Percentiles rank a stretch among this genome's conserved stretches.
phyloP scores from a whole-genome alignment of 2,329 filamentous ascomycete species.

The Penicillium verrucosum region DNA sequence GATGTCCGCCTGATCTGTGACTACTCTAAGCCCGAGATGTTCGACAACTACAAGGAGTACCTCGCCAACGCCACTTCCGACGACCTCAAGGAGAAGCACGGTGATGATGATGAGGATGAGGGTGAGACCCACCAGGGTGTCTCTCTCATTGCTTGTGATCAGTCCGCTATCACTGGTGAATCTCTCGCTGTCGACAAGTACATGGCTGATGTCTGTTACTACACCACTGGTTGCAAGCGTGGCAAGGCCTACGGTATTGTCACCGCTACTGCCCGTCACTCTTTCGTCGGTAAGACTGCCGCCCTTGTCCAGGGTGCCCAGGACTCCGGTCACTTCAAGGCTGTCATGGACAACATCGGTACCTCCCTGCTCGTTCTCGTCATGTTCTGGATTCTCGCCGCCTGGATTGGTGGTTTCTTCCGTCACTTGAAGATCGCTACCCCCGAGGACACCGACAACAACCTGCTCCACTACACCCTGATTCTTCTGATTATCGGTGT shows the following conservation, averaged over 20 bases:
- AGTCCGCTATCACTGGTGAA: conserved; percentile 78
- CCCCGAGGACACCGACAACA: conserved; percentile 54
- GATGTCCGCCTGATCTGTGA: conserved; percentile 71
- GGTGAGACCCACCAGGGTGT: conserved; percentile 61
- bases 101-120: conserved; percentile 57
- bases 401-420: conserved; percentile 79
- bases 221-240: conserved; percentile 78
- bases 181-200: conserved; percentile 62
- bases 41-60: conserved; percentile 65
- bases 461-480: conserved; percentile 65
- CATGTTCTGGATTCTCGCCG: conserved; percentile 71
- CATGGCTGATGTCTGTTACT: conserved; percentile 73
- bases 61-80: conserved; percentile 59
- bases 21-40: conserved; percentile 65
- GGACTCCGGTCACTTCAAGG: conserved; percentile 76
- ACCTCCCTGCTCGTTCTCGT: conserved; percentile 70
- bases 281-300: conserved; percentile 74
- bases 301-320: conserved; percentile 70
- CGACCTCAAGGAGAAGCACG: conserved; percentile 57
- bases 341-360: conserved; percentile 79
- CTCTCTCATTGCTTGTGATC: conserved; percentile 67
- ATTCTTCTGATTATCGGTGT: conserved; percentile 75
- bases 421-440: conserved; percentile 60
- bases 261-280: conserved; percentile 65
- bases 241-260: conserved; percentile 71